Percentiles rank a stretch among this genome's conserved stretches.
These are phyloP conservation scores for Termitomyces sp. DNA, from an alignment of 768 basidiomycete species.

Conservation along the genomic window DNA sequence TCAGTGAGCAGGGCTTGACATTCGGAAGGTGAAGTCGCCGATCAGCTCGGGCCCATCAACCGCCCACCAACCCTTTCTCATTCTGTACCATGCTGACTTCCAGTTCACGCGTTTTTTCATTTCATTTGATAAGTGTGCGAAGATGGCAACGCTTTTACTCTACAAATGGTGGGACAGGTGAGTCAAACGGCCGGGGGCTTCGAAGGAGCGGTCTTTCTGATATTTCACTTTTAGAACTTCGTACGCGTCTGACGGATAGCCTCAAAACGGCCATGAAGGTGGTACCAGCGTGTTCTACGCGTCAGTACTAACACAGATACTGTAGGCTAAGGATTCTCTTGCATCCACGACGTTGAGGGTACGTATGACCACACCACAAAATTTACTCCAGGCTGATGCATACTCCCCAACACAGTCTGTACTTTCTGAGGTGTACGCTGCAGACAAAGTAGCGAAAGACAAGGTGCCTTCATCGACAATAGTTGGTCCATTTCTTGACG, in stretches of 20 bases:
- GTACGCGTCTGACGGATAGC: slow-evolving; percentile 41
- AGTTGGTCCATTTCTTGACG: slow-evolving; percentile 17
- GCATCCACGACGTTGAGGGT: slow-evolving; percentile 56
- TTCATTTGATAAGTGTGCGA: neutral
- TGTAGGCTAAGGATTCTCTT: slow-evolving; percentile 49
- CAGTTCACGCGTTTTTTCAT: neutral
- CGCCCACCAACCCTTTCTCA: neutral
- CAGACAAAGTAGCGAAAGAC: slow-evolving; percentile 49
- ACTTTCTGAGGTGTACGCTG: slow-evolving; percentile 61
- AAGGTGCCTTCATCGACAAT: slow-evolving; percentile 43
- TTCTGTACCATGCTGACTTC: neutral
- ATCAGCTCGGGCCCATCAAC: neutral
- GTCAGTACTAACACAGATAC: slow-evolving; percentile 2
- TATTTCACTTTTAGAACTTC: slow-evolving; percentile 35
- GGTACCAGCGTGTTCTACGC: neutral
- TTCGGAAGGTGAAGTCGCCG: neutral
- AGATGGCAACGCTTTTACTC: slow-evolving; percentile 4
- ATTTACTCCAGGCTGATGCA: neutral
- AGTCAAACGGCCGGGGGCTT: neutral
- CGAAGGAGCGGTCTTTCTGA: neutral
- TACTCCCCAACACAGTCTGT: slow-evolving; percentile 40
- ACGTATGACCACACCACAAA: slow-evolving; percentile 14
- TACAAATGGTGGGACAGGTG: slow-evolving; percentile 5
- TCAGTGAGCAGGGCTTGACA: neutral
- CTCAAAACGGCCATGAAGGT: slow-evolving; percentile 72